Evolutionary conservation across 1,284 basidiomycete genomes (phyloP), one percentile per base, ranked within the genome.

Genomic region (Coriolopsis trogii): DNA sequence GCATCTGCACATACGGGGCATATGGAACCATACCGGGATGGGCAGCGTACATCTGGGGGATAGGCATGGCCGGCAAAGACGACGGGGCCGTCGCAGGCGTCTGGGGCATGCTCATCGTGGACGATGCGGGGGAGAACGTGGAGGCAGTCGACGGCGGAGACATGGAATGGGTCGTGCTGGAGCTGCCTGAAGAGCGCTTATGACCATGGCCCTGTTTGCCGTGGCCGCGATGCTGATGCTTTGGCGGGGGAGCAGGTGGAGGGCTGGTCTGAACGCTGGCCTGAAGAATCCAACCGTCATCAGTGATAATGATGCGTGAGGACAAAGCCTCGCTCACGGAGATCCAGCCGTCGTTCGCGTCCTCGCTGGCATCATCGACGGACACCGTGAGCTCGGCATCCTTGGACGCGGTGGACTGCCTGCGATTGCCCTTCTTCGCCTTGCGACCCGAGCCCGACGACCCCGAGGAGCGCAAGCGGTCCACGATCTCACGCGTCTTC

Each of bases 401-500:
- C 33, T 59, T 25, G 3, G 46, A 36, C 15, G 38, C n/a, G n/a
- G n/a, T n/a, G n/a, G n/a, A n/a, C 46, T 50, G 50, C 41, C 48
- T 47, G 20, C 56, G 50, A 9, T 46, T 49, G 20, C 56, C 51
- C 47, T 55, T 58, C 49, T 55, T 58, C 39, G 53, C 31, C 56
- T 57, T 63, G 28, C 58, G 58, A 16, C 63, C 60, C 54, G 62
- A 66, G 18, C 49, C 42, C 6, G 46, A 40, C 30, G 52, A 51
- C 20, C 61, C 55, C 12, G 63, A n/a, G n/a, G n/a, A 65, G 45
- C 66, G 58, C 25, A 69, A 41, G 13, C 66, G 61, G 41, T 70
- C 68, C 3, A 70, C 67, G n/a, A 70, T 63, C 49, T 68, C 65
- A 6, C 68, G 60, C 12, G 68, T 70, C 51, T 63, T 65, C 15